Base-by-base conservation (phyloP, 441 rosid species). In the Jatropha multifida region DNA sequence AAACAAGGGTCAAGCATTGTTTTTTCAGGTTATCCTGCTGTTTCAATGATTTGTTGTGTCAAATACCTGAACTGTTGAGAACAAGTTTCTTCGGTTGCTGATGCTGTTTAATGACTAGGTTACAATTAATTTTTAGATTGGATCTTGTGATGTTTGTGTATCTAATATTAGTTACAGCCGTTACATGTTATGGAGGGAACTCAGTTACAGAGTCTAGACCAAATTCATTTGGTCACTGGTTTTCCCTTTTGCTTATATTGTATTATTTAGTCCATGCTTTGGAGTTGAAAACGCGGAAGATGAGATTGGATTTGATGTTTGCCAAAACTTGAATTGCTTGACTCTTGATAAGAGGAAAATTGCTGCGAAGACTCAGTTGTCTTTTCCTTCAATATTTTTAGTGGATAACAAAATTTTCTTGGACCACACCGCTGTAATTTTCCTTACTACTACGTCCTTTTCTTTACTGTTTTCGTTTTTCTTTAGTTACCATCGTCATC, bases 21-120 rank as follows among this genome's bases (percentile, higher is more conserved):
- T 62, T 41, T 32, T 72, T 48, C 48, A 72, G 75, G 44, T 64
- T 48, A 14, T 59, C 40, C 49, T 23, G 48, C 44, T 41, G 52
- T 60, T 71, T n/a, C 11, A 48, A 63, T 73, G 63, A 5, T 18
- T 32, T 40, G 37, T 38, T 64, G 4, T 54, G 48, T 63, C 37
- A 48, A 18, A 70, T 70, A 55, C 63, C 63, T 68, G 41, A 68
- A 26, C 17, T 70, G 32, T 12, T 27, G 58, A 23, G 20, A 40
- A 37, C 65, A 40, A n/a, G 2, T 42, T 23, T 42, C 65, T 40
- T 42, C 6, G 38, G 38, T n/a, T 52, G n/a, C 7, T 23, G 18
- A 6, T 14, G 13, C n/a, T 52, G 56, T 52, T 23, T 23, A 23
- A 23, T 23, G 23, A 23, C 23, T 23, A 23, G 23, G 23, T 23